phyloP scores from a whole-genome alignment of 768 basidiomycete genomes.

The Astraeus odoratus region DNA sequence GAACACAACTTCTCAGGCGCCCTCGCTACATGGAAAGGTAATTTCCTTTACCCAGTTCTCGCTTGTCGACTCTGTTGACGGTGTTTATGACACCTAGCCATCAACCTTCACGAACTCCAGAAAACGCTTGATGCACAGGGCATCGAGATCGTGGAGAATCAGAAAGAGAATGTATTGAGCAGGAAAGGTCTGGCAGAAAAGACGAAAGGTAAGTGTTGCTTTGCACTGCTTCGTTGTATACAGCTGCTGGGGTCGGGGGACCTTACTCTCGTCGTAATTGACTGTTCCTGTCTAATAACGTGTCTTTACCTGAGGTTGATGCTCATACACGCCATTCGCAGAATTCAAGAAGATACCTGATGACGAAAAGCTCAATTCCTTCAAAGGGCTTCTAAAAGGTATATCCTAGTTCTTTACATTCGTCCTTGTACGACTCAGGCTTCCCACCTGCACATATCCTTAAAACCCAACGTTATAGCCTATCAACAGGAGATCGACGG shows the following conservation, averaged over 20 bases:
- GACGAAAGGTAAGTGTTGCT: conserved; percentile 72
- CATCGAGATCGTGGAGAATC: conserved; percentile 94
- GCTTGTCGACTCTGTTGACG: not conserved
- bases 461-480: conserved; percentile 42
- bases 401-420: conserved; percentile 8
- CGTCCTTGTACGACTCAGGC: not conserved
- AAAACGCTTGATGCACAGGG: conserved; percentile 90
- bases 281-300: not conserved
- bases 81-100: conserved; percentile 40
- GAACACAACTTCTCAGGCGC: conserved; percentile 93
- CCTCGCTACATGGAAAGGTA: conserved; percentile 87
- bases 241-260: too few species aligned
- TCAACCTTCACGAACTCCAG: conserved; percentile 86
- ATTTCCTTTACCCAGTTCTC: conserved; percentile 9
- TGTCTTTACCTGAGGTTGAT: not conserved
- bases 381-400: conserved; percentile 91
- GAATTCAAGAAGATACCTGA: conserved; percentile 97
- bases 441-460: too few species aligned
- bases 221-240: not conserved
- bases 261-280: not conserved
- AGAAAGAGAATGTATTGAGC: conserved; percentile 94
- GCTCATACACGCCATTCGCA: conserved; percentile 23
- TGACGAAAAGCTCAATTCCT: conserved; percentile 75
- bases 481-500: conserved; percentile 97
- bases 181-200: conserved; percentile 92